Evolutionary conservation across 2,329 filamentous ascomycete species (phyloP), one percentile per base, ranked within the genome.

Genomic region (Phialophora chinensis): DNA sequence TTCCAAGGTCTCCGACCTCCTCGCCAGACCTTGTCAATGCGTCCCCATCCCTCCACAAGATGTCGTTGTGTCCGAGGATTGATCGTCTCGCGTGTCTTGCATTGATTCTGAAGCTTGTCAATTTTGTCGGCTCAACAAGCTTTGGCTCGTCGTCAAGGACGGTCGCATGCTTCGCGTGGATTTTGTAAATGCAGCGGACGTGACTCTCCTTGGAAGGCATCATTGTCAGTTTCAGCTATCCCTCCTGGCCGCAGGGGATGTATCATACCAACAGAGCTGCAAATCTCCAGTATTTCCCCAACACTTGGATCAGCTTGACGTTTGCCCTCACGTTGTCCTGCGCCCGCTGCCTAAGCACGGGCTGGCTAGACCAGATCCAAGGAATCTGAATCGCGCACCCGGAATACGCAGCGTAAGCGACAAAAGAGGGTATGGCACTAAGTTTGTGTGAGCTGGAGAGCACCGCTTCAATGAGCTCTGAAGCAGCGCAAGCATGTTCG

Each of bases 271-370:
- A 49, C 17, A 66, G 27, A 14, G 59, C 54, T 3, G 49, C 33
- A 27, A 66, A 66, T 60, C 44, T 66, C 64, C 64, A 66, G 27
- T 66, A 62, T 31, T 49, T 62, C 38, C 35, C 52, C 44, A 66
- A 25, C 11, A 33, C 44, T 14, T 54, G 60, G 14, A 66, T 63
- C 54, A 63, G 47, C n/a, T 29, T 54, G 23, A 63, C n/a, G 31
- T 66, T 66, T 2, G 55, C 47, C 54, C 8, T 31, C 17, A 66
- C 54, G 29, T 66, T 63, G 4, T n/a, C 12, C 14, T 49, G 27
- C n/a, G 60, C 55, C 27, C 59, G 47, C 33, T 66, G 23, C 20
- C 35, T 58, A 1, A 66, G 17, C 12, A 12, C 3, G 8, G 31
- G 17, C 17, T 59, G 17, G 10, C 53, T 47, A 25, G 50, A 42